phyloP scores from a whole-genome alignment of 805 yeast genomes.

The Aciculoconidium aculeatum region DNA sequence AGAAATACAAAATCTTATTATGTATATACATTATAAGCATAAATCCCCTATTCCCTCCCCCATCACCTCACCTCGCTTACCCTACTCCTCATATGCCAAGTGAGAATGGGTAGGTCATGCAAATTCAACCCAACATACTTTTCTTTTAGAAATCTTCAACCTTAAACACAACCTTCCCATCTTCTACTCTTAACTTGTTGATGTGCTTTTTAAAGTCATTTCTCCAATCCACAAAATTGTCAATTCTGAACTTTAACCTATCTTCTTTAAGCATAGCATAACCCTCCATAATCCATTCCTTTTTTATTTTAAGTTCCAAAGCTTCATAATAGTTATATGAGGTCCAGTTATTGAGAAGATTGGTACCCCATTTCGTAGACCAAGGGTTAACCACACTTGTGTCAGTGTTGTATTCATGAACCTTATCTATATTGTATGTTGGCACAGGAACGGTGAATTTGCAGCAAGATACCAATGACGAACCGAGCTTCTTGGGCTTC shows the following conservation, averaged over 20 bases:
- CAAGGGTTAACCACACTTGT: conserved; percentile 27
- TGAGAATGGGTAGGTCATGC: too few species aligned
- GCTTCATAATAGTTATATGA: conserved; percentile 32
- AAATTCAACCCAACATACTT: too few species aligned
- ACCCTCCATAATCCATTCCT: conserved; percentile 32
- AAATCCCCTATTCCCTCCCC: too few species aligned
- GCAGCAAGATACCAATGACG: conserved; percentile 32
- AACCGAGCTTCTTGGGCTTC: conserved; percentile 31
- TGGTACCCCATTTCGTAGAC: conserved; percentile 29
- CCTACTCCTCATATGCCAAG: too few species aligned
- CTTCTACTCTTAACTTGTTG: conserved; percentile 20
- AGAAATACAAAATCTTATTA: too few species aligned
- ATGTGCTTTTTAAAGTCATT: conserved; percentile 25
- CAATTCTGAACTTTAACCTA: conserved; percentile 26
- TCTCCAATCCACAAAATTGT: conserved; percentile 34
- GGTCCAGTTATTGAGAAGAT: conserved; percentile 24
- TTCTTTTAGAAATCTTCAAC: conserved; percentile 31
- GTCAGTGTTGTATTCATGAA: conserved; percentile 16
- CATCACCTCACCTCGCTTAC: too few species aligned
- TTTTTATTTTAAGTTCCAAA: conserved; percentile 19
- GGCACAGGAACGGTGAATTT: conserved; percentile 25
- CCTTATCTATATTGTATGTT: conserved; percentile 27
- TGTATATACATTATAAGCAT: too few species aligned
- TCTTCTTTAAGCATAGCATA: conserved; percentile 19
- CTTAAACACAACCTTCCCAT: conserved; percentile 29